Base-by-base conservation (phyloP, 116 monocot genomes). In the Iris pallida region DNA sequence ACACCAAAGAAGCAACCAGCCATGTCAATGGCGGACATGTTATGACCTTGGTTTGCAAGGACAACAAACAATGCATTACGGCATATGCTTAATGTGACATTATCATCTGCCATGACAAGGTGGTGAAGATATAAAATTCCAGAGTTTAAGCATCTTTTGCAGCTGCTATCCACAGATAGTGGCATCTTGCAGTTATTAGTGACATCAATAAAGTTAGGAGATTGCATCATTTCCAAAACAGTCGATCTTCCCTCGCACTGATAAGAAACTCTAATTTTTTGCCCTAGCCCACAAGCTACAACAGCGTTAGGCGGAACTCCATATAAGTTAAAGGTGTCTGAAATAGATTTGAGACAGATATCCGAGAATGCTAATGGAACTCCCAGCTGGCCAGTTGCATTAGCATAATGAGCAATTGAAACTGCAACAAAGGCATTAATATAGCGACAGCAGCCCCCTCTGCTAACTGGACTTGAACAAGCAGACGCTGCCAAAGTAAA, bases 1-100 rank as follows among this genome's bases (percentile, higher is more conserved):
- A 91, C 91, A 57, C 84, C 84, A 76, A 95, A 95, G 69, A 95
- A 95, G 71, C 91, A 95, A 70, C 68, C 79, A 5, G 86, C 88
- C 59, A 80, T 55, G 51, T 79, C 80, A 77, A 66, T 11, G 30
- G 80, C 63, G 14, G 82, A 73, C 6, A 69, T 52, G 62, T 70
- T 75, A 9, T 77, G 82, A 67, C 61, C 82, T 71, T 86, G 79
- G 53, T 78, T 95, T 58, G 78, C 76, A 63, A 95, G 78, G 53
- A 88, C 81, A 20, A 95, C 88, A 80, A 91, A 91, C 57, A 86
- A 68, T 17, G 95, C 91, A 88, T 95, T 78, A 14, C 91, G 79
- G 66, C 95, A 95, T 44, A 76, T 81, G 76, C 84, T 95, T 61
- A 88, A 66, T 55, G 95, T 88, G 57, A 88, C 61, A 81, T 95